Evolutionary conservation across 2,329 filamentous ascomycete species (phyloP).

Genomic region (Fusarium kyushuense): DNA sequence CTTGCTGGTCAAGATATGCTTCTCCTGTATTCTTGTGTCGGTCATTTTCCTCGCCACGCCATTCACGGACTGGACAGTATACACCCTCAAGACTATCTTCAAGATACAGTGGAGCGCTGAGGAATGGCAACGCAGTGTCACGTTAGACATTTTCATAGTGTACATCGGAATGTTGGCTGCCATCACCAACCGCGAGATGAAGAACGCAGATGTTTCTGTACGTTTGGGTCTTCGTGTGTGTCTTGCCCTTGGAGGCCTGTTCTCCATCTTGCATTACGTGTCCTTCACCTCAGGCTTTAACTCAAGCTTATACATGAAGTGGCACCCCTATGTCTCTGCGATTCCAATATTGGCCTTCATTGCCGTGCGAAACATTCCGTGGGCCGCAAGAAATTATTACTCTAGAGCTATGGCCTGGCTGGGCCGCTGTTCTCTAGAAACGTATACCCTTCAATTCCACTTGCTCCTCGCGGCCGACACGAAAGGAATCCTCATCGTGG

Average conservation of each 20-base stretch:
- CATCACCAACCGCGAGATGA: constrained; percentile 41
- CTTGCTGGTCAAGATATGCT: constrained; percentile 61
- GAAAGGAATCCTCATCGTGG: constrained; percentile 59
- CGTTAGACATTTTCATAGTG: constrained; percentile 65
- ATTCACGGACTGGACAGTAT: constrained; percentile 31
- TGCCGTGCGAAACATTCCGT: constrained; percentile 60
- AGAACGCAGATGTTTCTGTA: constrained; percentile 10
- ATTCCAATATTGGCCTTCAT: constrained; percentile 65
- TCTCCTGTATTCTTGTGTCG: constrained; percentile 56
- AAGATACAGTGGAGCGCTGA: constrained; percentile 61
- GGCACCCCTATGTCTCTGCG: constrained; percentile 65
- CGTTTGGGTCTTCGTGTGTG: constrained; percentile 36
- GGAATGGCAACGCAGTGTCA: constrained; percentile 63
- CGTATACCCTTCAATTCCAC: constrained; percentile 70
- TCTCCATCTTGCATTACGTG: background rate
- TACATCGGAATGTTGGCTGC: constrained; percentile 65
- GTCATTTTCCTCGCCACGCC: constrained; percentile 8
- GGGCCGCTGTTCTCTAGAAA: constrained; percentile 68
- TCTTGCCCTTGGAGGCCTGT: constrained; percentile 49
- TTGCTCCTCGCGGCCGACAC: constrained; percentile 71
- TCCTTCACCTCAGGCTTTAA: background rate
- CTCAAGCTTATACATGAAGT: constrained; percentile 56
- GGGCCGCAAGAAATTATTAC: constrained; percentile 26
- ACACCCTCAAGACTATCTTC: constrained; percentile 55
- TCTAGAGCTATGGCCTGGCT: constrained; percentile 62